Conservation (phyloP, 106 monocot genomes). For the Posidonia australis region DNA sequence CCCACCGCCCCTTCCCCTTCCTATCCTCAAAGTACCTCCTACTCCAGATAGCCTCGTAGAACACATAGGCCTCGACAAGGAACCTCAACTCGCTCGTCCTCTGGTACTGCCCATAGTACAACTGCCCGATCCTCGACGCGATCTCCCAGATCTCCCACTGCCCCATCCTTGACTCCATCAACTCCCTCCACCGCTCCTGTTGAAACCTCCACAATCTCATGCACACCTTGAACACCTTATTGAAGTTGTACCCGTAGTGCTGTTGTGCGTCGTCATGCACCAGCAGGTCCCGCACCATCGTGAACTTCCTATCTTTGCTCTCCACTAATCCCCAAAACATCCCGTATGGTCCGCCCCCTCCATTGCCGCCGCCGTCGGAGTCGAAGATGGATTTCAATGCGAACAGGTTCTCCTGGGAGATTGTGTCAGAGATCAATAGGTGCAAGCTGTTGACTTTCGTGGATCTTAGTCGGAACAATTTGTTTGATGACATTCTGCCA, state of each 20-base stretch:
- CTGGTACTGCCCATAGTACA: slow-evolving; percentile 84
- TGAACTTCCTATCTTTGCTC: slow-evolving; percentile 75
- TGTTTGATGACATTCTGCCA: slow-evolving; percentile 34
- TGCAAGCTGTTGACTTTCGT: slow-evolving; percentile 58
- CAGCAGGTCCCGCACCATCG: slow-evolving; percentile 54
- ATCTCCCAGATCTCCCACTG: slow-evolving; percentile 89
- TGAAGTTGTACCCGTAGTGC: slow-evolving; percentile 27
- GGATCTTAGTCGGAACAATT: slow-evolving; percentile 47
- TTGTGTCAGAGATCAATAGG: slow-evolving; percentile 33
- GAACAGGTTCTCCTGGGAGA: slow-evolving; percentile 36
- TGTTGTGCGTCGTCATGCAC: slow-evolving; percentile 29
- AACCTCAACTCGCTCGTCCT: slow-evolving; percentile 79
- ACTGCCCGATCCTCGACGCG: slow-evolving; percentile 94
- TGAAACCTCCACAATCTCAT: too few species aligned
- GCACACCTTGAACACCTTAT: too few species aligned
- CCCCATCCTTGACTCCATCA: slow-evolving; percentile 48
- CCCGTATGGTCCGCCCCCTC: slow-evolving; percentile 2
- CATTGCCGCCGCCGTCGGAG: slow-evolving; percentile 11
- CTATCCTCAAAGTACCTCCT: slow-evolving; percentile 60
- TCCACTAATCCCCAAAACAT: slow-evolving; percentile 45
- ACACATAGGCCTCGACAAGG: slow-evolving; percentile 75
- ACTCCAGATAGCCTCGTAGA: slow-evolving; percentile 84
- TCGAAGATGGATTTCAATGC: slow-evolving; percentile 69
- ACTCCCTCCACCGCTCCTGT: slow-evolving; percentile 39
- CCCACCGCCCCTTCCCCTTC: slow-evolving; percentile 2